phyloP scores from a whole-genome alignment of 1,284 basidiomycete genomes.

The Trichosporon asahii region DNA sequence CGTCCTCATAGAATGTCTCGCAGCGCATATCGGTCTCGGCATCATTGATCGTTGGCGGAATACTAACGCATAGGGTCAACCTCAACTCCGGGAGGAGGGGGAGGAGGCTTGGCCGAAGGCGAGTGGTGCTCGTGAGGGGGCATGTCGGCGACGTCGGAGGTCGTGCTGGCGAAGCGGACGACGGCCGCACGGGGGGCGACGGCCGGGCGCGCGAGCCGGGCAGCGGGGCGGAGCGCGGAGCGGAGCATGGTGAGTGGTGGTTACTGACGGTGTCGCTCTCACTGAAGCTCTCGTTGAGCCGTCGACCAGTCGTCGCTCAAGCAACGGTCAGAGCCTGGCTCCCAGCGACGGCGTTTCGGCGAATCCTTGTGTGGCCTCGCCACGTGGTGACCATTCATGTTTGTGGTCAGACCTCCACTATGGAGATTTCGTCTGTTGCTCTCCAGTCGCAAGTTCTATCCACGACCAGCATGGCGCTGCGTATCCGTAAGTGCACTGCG shows the following conservation, averaged over 20 bases:
- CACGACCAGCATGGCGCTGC: constrained; percentile 26
- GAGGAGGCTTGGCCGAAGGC: constrained; percentile 18
- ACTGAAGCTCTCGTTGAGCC: constrained; percentile 8
- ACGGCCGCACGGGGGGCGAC: constrained; percentile 6
- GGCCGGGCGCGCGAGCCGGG: constrained; percentile 6
- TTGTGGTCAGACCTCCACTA: constrained; percentile 1
- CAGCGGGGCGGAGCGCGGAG: constrained; percentile 27
- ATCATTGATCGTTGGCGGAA: background rate
- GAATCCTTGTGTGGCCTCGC: constrained; percentile 1
- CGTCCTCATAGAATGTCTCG: background rate
- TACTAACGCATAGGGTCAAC: constrained; percentile 49
- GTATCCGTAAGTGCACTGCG: constrained; percentile 20
- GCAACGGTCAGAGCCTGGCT: background rate
- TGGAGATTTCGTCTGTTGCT: background rate
- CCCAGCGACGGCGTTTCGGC: constrained; percentile 3
- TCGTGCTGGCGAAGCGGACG: constrained; percentile 13
- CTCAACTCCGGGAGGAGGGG: constrained; percentile 40
- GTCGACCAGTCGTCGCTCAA: constrained; percentile 11
- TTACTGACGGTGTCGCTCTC: constrained; percentile 1
- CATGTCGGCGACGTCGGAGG: constrained; percentile 2
- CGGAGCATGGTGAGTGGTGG: constrained; percentile 32
- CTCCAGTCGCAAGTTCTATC: background rate
- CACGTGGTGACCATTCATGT: background rate
- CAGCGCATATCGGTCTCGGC: background rate
- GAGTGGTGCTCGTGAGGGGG: constrained; percentile 21